Conservation (phyloP, 1,284 basidiomycete genomes). For the Fomitiporia mediterranea region DNA sequence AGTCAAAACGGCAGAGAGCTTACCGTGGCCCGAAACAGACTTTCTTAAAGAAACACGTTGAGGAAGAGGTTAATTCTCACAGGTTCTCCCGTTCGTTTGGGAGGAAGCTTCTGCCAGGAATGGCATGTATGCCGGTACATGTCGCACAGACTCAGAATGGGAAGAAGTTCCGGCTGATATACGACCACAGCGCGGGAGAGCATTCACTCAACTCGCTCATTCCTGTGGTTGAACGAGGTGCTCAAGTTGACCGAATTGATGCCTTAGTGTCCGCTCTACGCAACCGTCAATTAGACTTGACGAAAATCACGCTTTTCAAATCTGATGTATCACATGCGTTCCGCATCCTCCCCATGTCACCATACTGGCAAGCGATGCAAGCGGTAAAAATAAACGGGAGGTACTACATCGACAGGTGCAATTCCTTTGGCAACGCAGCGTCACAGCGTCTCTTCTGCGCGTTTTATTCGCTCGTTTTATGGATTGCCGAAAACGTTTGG, state of each 20-base stretch:
- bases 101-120: slow-evolving; percentile 36
- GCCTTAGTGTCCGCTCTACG: slow-evolving; percentile 8
- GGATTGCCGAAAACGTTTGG: slow-evolving; percentile 24
- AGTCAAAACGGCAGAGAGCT: slow-evolving; percentile 18
- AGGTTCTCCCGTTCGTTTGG: slow-evolving; percentile 38
- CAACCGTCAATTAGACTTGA: not conserved
- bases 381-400: slow-evolving; percentile 18
- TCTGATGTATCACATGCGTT: slow-evolving; percentile 25
- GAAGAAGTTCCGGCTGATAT: slow-evolving; percentile 19
- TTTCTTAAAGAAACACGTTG: slow-evolving; percentile 13
- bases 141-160: slow-evolving; percentile 38
- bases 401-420: slow-evolving; percentile 24
- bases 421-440: slow-evolving; percentile 24
- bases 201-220: slow-evolving; percentile 19
- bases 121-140: slow-evolving; percentile 39
- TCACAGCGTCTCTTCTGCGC: slow-evolving; percentile 24
- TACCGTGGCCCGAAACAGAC: not conserved
- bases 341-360: slow-evolving; percentile 24
- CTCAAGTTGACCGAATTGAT: slow-evolving; percentile 12
- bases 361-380: slow-evolving; percentile 26
- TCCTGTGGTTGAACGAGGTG: slow-evolving; percentile 1
- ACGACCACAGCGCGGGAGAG: slow-evolving; percentile 19
- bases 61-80: slow-evolving; percentile 28
- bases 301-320: slow-evolving; percentile 16
- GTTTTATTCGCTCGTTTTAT: slow-evolving; percentile 26